Evolutionary conservation across 495 filamentous ascomycete species (phyloP), one percentile per base, ranked within the genome.

Genomic region (Corynascus novoguineensis): DNA sequence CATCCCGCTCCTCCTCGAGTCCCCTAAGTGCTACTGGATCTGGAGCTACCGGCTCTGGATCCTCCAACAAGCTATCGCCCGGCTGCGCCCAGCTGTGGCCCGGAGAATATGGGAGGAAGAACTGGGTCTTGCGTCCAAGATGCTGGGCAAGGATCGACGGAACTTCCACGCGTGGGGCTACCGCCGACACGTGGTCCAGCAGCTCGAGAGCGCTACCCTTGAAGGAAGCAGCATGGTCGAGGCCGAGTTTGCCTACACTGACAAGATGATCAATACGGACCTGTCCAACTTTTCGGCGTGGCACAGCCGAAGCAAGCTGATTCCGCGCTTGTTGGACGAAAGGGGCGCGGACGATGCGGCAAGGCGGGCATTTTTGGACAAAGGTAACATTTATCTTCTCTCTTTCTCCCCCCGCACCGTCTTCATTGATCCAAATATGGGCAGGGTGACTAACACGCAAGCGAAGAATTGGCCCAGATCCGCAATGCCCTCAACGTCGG

Each of bases 121-220:
- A 66, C 80, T 99, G 9, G 79, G 68, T 1, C 76, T 97, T 10
- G 87, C 88, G 15, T 78, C 81, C 48, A 92, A 92, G 69, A 95
- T 97, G 90, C 77, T 97, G 35, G 80, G 73, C 19, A 79, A 86
- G 27, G 93, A 99, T 72, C 86, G 80, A 58, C 83, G 93, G 42
- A 99, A 99, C 68, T 99, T 97, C 66, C 92, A 97, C 61, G 93
- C 91, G 21, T 99, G 93, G 93, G 87, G 88, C 40, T 99, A 99
- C 64, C 80, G 93, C 32, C 82, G 89, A 35, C 77, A 81, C 41
- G 84, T 96, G 5, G 83, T 96, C 28, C 69, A 73, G 17, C 73
- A 81, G 41, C 72, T 97, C 10, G 87, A 93, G 69, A 80, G 78
- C 35, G 58, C 76, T 12, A 71, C 66, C 21, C 72, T 82, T 5